Base-by-base conservation (phyloP, 306 rosid species). In the Acacia confusa region DNA sequence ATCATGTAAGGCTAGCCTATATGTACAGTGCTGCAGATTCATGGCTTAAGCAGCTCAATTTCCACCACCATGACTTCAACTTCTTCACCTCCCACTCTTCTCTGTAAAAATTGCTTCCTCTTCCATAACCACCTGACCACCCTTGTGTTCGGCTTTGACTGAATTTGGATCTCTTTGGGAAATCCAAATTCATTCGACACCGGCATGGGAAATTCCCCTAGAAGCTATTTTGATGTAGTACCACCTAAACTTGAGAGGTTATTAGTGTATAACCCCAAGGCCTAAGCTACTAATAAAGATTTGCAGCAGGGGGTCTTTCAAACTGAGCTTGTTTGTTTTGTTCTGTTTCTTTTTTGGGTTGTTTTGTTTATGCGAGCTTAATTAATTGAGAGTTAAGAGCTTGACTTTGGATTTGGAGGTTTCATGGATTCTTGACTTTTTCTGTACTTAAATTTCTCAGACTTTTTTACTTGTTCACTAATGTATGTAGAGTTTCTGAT, bases 31-130 rank as follows among this genome's bases (percentile, higher is more conserved):
- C 97, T 38, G 93, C 97, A 12, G 97, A 91, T 7, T 93, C 97
- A 20, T 93, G 97, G 97, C 70, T 91, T 82, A 93, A 91, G 81
- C 97, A 93, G 70, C 92, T 93, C 72, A 81, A 83, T 58, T 82
- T 87, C 43, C 68, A 85, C 17, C 97, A 93, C 80, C 97, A 93
- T 80, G 97, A 93, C 88, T 93, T 91, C 87, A 88, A 86, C 93
- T 91, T 88, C 55, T 93, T 91, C 84, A 71, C 87, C 45, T 72
- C 40, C 20, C 87, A 84, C 84, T 76, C 88, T 20, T 53, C 83
- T 75, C 2, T 80, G 86, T 87, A 81, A 77, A 81, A 77, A 86
- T 60, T 30, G 57, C 55, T 70, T 24, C 7, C 15, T 73, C 27
- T 3, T 78, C 25, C 79, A 64, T 68, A 25, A 70, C 71, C 28